These are phyloP conservation scores for Chaetomium olivaceum DNA, from an alignment of 2,329 filamentous ascomycete genomes.

Conservation along the genomic window DNA sequence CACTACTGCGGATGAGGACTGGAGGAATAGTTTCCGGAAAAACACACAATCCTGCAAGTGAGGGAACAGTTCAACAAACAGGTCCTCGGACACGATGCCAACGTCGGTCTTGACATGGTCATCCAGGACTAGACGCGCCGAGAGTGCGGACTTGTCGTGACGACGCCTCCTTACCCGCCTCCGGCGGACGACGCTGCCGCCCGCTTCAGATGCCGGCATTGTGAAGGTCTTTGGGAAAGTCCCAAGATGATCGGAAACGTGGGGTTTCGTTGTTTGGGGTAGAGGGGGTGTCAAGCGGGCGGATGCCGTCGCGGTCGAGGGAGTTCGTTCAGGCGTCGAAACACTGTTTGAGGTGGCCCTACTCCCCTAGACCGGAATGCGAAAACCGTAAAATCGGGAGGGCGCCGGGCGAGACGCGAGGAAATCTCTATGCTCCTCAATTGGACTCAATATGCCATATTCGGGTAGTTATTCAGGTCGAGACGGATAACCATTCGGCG, in stretches of 20 bases:
- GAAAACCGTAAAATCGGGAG: background rate
- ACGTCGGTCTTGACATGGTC: constrained; percentile 82
- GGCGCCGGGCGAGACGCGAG: background rate
- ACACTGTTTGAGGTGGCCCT: background rate
- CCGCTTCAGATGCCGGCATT: constrained; percentile 35
- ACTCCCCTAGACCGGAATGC: background rate
- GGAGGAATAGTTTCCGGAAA: constrained; percentile 10
- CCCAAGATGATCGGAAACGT: background rate
- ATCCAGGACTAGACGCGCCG: constrained; percentile 80
- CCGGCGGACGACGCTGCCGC: constrained; percentile 32
- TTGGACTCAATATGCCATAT: constrained; percentile 7
- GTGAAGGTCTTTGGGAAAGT: background rate
- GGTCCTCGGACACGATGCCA: constrained; percentile 81
- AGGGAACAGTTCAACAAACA: constrained; percentile 80
- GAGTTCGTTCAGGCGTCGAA: background rate
- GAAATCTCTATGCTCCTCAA: background rate
- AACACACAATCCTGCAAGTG: constrained; percentile 55
- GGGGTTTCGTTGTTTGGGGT: background rate
- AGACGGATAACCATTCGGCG: constrained; percentile 10
- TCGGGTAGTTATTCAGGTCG: background rate
- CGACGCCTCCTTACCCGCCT: constrained; percentile 55
- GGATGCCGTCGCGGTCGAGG: background rate
- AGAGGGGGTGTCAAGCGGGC: background rate
- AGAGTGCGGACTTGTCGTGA: constrained; percentile 72
- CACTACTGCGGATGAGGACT: constrained; percentile 18